Evolutionary conservation across 1,284 basidiomycete genomes (phyloP).

Genomic region (Malassezia restricta): DNA sequence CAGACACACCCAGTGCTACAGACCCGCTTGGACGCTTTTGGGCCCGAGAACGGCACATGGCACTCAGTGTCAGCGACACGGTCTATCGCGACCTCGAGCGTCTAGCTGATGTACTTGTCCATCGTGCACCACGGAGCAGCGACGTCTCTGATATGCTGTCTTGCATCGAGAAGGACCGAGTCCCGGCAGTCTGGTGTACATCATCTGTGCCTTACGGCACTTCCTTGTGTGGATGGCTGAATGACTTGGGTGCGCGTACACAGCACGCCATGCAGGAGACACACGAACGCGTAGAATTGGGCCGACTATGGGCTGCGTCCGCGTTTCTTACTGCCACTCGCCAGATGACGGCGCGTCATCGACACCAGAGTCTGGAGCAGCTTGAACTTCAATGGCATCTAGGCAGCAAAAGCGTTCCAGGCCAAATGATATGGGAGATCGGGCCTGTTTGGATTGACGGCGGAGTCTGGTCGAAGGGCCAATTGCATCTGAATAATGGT

Average conservation of each 20-base stretch:
- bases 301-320: conserved; percentile 31
- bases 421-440: conserved; percentile 23
- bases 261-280: conserved; percentile 18
- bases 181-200: conserved; percentile 31
- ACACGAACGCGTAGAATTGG: conserved; percentile 22
- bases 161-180: conserved; percentile 24
- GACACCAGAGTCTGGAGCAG: conserved; percentile 30
- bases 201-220: conserved; percentile 27
- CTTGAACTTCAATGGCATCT: conserved; percentile 53
- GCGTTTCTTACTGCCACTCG: conserved; percentile 44
- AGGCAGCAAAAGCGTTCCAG: conserved; percentile 55
- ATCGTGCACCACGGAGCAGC: conserved; percentile 32
- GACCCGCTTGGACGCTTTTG: conserved; percentile 41
- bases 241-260: conserved; percentile 28
- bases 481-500: conserved; percentile 26
- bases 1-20: neutral
- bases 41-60: conserved; percentile 37
- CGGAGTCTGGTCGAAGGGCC: conserved; percentile 20
- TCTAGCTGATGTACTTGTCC: conserved; percentile 28
- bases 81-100: conserved; percentile 30
- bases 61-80: conserved; percentile 19
- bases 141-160: conserved; percentile 24
- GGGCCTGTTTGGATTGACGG: conserved; percentile 37
- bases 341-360: conserved; percentile 33
- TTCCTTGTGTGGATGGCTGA: conserved; percentile 33